A percentile compares a stretch with the other conserved stretches of the same genome.
These are phyloP conservation scores for Saccharomyces hybrid DNA, from an alignment of 1,139 yeast species.

Conservation along the genomic window DNA sequence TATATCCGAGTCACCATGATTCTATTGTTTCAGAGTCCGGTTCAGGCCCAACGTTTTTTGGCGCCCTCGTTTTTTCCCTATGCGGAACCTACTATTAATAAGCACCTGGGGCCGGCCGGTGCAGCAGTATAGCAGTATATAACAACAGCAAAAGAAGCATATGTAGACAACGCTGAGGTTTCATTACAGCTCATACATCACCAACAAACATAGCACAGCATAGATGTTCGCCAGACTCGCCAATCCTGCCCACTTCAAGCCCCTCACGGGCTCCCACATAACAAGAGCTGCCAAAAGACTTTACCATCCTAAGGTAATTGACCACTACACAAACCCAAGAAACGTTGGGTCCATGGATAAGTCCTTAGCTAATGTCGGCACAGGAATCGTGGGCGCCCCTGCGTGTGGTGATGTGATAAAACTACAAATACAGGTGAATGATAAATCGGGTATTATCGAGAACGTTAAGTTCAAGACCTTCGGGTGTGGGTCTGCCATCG, in stretches of 20 bases:
- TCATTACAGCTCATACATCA: background rate
- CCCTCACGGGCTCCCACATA: background rate
- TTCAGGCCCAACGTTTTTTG: background rate
- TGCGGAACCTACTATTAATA: background rate
- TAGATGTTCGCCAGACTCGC: background rate
- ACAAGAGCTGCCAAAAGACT: background rate
- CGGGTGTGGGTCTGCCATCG: slow-evolving; percentile 98
- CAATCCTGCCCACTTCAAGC: background rate
- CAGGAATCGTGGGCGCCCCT: slow-evolving; percentile 97
- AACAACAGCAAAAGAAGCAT: background rate
- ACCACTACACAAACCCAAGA: slow-evolving; percentile 93
- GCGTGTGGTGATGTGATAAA: slow-evolving; percentile 99
- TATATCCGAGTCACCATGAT: background rate
- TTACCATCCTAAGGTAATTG: slow-evolving; percentile 75
- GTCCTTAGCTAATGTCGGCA: slow-evolving; percentile 69
- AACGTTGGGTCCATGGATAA: slow-evolving; percentile 92
- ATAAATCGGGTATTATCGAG: slow-evolving; percentile 78
- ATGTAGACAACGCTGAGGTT: background rate
- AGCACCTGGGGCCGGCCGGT: background rate
- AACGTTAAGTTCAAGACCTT: slow-evolving; percentile 97
- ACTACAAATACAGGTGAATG: slow-evolving; percentile 87
- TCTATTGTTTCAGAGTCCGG: background rate
- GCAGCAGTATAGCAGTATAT: background rate
- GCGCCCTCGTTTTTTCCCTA: background rate
- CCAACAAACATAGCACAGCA: background rate